These are phyloP conservation scores for Inonotus hispidus DNA, from an alignment of 1,284 basidiomycete genomes.

Conservation along the genomic window DNA sequence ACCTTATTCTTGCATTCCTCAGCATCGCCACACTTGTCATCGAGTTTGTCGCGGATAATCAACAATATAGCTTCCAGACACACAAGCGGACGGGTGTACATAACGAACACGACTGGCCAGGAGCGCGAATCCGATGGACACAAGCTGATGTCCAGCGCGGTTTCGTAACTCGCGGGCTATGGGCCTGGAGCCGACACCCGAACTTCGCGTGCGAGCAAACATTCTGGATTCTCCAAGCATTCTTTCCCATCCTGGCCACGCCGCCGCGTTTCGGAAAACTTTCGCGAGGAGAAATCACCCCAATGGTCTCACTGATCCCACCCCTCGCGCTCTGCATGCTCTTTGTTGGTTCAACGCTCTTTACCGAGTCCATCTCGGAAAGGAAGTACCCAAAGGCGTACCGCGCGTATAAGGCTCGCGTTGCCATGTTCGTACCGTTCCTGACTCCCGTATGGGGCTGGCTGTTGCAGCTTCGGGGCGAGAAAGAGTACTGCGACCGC, in stretches of 20 bases:
- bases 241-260: conserved; percentile 57
- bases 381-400: conserved; percentile 77
- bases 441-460: conserved; percentile 42
- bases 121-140: conserved; percentile 58
- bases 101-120: conserved; percentile 53
- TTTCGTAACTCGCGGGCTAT: conserved; percentile 81
- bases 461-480: conserved; percentile 31
- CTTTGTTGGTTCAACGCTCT: conserved; percentile 69
- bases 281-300: conserved; percentile 27
- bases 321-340: conserved; percentile 56
- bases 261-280: conserved; percentile 31
- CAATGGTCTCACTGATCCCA: conserved; percentile 44
- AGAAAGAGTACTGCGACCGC: conserved; percentile 33
- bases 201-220: conserved; percentile 88
- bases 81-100: conserved; percentile 61
- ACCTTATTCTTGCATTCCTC: conserved; percentile 58
- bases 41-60: conserved; percentile 86
- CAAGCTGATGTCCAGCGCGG: conserved; percentile 71
- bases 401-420: conserved; percentile 65
- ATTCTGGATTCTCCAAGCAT: conserved; percentile 75
- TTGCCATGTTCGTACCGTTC: conserved; percentile 76
- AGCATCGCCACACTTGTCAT: conserved; percentile 55
- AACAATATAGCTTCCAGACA: conserved; percentile 81
- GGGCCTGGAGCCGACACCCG: conserved; percentile 84
- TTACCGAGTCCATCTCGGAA: conserved; percentile 76